Conservation (phyloP, 2,329 filamentous ascomycete genomes). For the Bertia moriformis region DNA sequence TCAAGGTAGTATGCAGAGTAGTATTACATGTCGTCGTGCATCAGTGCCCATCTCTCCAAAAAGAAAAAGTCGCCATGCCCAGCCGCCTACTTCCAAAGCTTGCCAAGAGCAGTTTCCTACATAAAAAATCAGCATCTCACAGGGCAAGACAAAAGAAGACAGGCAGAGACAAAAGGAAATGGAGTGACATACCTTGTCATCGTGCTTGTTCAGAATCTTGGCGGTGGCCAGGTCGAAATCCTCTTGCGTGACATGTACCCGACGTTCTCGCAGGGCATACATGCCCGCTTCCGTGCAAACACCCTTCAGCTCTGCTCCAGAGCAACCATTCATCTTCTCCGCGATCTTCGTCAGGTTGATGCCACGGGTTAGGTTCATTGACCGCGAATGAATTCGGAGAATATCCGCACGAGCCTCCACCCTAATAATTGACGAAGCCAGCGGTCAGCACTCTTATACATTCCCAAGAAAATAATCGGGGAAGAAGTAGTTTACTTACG, state of each 20-base stretch:
- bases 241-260: slow-evolving; percentile 96
- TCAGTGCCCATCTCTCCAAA: too few species aligned
- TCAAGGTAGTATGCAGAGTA: too few species aligned
- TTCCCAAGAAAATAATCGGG: not conserved
- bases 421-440: slow-evolving; percentile 24
- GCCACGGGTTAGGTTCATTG: slow-evolving; percentile 95
- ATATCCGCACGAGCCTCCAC: slow-evolving; percentile 96
- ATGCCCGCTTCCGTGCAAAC: slow-evolving; percentile 98
- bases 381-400: slow-evolving; percentile 88
- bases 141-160: too few species aligned
- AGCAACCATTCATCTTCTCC: slow-evolving; percentile 99
- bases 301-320: slow-evolving; percentile 92
- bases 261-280: slow-evolving; percentile 87
- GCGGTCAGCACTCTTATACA: not conserved
- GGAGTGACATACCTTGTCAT: slow-evolving; percentile 98
- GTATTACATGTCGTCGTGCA: too few species aligned
- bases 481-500: not conserved
- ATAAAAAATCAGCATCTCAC: too few species aligned
- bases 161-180: too few species aligned
- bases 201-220: slow-evolving; percentile 99
- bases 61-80: too few species aligned
- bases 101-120: slow-evolving; percentile 65
- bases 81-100: slow-evolving; percentile 71
- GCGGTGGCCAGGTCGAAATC: slow-evolving; percentile 97
- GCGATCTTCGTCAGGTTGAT: slow-evolving; percentile 98